Percentiles rank a stretch among this genome's conserved stretches.
These are phyloP conservation scores for Colletotrichum tropicicola DNA, from an alignment of 2,329 filamentous ascomycete species.

Conservation along the genomic window DNA sequence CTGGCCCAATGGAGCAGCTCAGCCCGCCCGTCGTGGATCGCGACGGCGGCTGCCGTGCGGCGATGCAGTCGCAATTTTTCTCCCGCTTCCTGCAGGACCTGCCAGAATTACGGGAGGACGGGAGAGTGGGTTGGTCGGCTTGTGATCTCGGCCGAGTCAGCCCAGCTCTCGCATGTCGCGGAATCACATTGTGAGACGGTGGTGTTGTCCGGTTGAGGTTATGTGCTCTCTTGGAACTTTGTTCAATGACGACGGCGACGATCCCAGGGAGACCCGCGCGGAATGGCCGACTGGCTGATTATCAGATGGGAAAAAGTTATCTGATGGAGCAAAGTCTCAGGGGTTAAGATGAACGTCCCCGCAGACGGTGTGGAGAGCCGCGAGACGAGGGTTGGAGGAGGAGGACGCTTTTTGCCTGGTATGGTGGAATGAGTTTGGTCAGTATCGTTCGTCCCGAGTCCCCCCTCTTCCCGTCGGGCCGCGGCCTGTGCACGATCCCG, in stretches of 20 bases:
- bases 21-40: conserved; percentile 8
- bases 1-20: conserved; percentile 19
- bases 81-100: background rate
- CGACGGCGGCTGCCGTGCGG: background rate
- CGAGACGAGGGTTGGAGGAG: background rate
- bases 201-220: no score
- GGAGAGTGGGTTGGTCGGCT: background rate
- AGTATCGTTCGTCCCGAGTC: background rate
- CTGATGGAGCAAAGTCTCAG: conserved; percentile 15
- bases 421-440: background rate
- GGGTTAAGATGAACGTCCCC: conserved; percentile 8
- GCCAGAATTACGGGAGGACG: background rate
- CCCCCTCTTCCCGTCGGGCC: background rate
- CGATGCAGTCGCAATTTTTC: background rate
- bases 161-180: background rate
- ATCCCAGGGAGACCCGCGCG: background rate
- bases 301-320: conserved; percentile 2
- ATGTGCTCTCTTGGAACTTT: background rate
- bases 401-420: background rate
- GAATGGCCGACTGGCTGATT: conserved; percentile 1
- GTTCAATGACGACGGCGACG: background rate
- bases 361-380: conserved; percentile 3
- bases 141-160: background rate
- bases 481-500: no score
- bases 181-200: background rate